These are phyloP conservation scores for Aureococcus anophagefferens DNA, from an alignment of 108 stramenopile species.

Conservation along the genomic window DNA sequence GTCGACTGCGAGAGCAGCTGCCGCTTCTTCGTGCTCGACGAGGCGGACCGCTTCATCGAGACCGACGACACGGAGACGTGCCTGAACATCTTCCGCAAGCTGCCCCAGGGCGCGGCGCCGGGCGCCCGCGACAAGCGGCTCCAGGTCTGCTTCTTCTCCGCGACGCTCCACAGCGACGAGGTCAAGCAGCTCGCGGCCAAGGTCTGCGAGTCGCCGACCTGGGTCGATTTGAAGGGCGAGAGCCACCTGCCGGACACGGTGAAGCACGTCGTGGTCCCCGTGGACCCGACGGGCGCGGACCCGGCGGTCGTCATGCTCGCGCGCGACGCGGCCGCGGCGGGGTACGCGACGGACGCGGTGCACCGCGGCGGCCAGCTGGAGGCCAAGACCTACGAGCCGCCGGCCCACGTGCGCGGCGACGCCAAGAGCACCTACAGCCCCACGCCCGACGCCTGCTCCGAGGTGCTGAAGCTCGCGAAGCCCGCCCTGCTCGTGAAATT, in stretches of 20 bases:
- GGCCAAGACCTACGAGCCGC: too few relatives aligned
- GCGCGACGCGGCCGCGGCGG: neutral
- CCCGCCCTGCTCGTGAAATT: constrained; percentile 27
- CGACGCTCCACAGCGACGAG: constrained; percentile 36
- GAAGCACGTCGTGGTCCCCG: constrained; percentile 42
- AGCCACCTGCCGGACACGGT: constrained; percentile 44
- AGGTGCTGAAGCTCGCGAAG: constrained; percentile 34
- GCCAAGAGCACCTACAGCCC: neutral
- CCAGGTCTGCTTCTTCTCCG: constrained; percentile 52
- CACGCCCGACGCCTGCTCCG: constrained; percentile 11
- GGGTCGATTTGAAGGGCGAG: constrained; percentile 49
- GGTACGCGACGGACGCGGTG: neutral
- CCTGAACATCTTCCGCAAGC: constrained; percentile 16
- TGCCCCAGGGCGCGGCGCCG: constrained; percentile 19
- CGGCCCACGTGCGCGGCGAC: neutral
- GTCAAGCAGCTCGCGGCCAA: constrained; percentile 23
- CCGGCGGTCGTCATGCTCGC: too few relatives aligned
- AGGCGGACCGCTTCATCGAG: constrained; percentile 30
- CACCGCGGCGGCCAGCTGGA: constrained; percentile 1
- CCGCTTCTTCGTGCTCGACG: constrained; percentile 33
- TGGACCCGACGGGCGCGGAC: constrained; percentile 16
- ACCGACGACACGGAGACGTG: constrained; percentile 21
- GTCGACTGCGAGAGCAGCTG: constrained; percentile 19
- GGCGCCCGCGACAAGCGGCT: constrained; percentile 24
- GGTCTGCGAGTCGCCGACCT: constrained; percentile 43